Conservation (phyloP, 2,329 filamentous ascomycete genomes). For the Nannizzia gypsea region DNA sequence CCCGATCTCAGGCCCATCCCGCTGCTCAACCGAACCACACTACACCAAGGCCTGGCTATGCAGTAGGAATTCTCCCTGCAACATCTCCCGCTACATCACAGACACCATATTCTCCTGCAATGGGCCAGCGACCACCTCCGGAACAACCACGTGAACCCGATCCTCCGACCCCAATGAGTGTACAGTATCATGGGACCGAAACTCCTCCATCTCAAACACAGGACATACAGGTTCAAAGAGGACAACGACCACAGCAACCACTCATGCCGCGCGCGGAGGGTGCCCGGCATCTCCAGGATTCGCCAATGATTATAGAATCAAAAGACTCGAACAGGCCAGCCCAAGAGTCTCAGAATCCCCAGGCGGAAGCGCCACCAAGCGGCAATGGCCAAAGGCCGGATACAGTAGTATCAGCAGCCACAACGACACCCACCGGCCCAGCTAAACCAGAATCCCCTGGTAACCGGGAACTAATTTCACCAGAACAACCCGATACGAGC, state of each 20-base stretch:
- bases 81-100: neutral
- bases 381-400: conserved; percentile 9
- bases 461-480: neutral
- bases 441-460: neutral
- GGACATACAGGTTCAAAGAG: conserved; percentile 13
- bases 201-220: conserved; percentile 9
- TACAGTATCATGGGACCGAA: conserved; percentile 7
- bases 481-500: neutral
- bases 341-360: conserved; percentile 10
- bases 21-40: neutral
- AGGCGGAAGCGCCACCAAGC: conserved; percentile 9
- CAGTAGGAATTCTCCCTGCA: neutral
- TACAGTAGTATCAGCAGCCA: neutral
- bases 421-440: neutral
- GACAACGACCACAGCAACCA: conserved; percentile 8
- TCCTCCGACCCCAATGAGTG: neutral
- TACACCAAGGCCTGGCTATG: neutral
- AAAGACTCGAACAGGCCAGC: conserved; percentile 12
- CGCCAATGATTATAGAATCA: neutral
- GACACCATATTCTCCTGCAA: neutral
- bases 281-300: conserved; percentile 1
- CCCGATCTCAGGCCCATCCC: neutral
- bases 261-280: conserved; percentile 3
- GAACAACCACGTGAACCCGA: neutral
- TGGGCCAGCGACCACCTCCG: neutral